These are phyloP conservation scores for Kwoniella shandongensis DNA, from an alignment of 768 basidiomycete genomes.

Conservation along the genomic window DNA sequence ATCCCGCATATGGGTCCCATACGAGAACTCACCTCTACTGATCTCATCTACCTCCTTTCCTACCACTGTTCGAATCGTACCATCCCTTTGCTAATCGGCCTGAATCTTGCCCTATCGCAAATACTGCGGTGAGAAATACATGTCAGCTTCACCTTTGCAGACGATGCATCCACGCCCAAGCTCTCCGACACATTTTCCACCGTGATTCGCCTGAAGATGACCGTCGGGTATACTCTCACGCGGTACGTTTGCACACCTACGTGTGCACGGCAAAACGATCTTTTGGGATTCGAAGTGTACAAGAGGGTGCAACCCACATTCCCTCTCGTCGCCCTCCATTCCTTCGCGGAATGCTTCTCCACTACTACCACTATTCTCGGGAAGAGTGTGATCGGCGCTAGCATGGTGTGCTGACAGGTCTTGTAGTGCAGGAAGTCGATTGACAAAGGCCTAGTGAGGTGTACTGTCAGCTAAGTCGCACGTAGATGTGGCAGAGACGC, in stretches of 20 bases:
- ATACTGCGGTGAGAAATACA: conserved; percentile 62
- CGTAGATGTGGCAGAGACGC: neutral
- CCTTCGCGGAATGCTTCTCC: conserved; percentile 84
- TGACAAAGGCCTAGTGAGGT: conserved; percentile 39
- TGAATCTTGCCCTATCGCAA: conserved; percentile 79
- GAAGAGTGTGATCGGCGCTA: conserved; percentile 64
- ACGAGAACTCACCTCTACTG: no score
- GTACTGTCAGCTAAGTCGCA: neutral
- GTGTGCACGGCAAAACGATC: no score
- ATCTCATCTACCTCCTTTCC: conserved; percentile 13
- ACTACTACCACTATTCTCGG: conserved; percentile 73
- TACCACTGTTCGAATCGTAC: conserved; percentile 61
- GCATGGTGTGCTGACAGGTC: conserved; percentile 45
- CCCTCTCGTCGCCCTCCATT: conserved; percentile 86
- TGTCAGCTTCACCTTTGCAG: conserved; percentile 14
- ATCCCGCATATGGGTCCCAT: no score
- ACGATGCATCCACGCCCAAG: no score
- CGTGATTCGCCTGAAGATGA: no score
- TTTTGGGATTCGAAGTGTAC: no score
- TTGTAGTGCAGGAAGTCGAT: conserved; percentile 49
- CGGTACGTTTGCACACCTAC: no score
- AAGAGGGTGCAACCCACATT: conserved; percentile 62
- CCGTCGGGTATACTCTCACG: no score
- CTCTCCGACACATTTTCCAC: no score
- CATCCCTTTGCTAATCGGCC: conserved; percentile 73